phyloP scores from a whole-genome alignment of 345 rosid species.

The Syzygium aqueum region DNA sequence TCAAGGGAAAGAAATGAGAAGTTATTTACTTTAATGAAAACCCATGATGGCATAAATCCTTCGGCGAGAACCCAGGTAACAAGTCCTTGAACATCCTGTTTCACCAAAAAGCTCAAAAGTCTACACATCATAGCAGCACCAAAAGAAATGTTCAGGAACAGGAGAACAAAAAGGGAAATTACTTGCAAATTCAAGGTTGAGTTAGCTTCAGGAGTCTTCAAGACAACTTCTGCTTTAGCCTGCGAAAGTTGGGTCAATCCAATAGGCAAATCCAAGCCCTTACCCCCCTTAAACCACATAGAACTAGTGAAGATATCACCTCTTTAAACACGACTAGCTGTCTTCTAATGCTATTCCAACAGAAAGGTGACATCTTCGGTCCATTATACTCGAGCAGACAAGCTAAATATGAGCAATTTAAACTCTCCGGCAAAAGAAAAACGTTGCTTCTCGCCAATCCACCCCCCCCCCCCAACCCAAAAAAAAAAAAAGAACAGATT shows the following conservation, averaged over 20 bases:
- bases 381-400: background rate
- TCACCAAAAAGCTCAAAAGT: conserved; percentile 6
- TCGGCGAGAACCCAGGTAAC: conserved; percentile 97
- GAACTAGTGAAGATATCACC: background rate
- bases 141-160: background rate
- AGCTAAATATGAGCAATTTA: background rate
- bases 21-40: conserved; percentile 58
- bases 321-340: background rate
- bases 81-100: conserved; percentile 88
- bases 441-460: background rate
- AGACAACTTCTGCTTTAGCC: conserved; percentile 77
- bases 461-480: background rate
- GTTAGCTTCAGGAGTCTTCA: conserved; percentile 49
- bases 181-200: conserved; percentile 67
- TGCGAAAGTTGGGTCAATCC: conserved; percentile 13
- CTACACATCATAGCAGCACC: background rate
- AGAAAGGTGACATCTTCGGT: background rate
- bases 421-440: background rate
- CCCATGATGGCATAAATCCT: conserved; percentile 92
- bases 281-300: background rate
- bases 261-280: background rate
- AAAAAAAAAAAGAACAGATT: background rate
- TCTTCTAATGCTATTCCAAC: background rate
- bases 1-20: background rate
- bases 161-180: background rate